Evolutionary conservation across 2,329 filamentous ascomycete species (phyloP).

Genomic region (Xylariaceae sp.): DNA sequence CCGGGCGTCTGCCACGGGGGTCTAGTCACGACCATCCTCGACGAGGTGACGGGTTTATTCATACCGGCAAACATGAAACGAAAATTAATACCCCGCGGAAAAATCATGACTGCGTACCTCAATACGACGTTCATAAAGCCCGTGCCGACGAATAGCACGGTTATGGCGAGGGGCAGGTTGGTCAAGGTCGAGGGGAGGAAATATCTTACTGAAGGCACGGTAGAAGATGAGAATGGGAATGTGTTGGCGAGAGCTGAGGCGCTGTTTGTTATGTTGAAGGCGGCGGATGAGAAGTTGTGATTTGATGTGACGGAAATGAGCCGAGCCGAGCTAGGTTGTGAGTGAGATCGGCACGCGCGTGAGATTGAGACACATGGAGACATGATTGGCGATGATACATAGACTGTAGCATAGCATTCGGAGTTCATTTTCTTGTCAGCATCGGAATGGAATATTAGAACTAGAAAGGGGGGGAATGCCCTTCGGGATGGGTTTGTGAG

Average conservation of each 20-base stretch:
- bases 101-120: constrained; percentile 49
- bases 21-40: constrained; percentile 53
- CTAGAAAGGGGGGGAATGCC: too few relatives aligned
- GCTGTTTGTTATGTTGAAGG: constrained; percentile 36
- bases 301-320: too few relatives aligned
- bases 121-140: constrained; percentile 53
- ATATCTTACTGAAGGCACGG: constrained; percentile 42
- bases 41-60: constrained; percentile 53
- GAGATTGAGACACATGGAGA: too few relatives aligned
- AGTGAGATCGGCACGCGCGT: too few relatives aligned
- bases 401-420: too few relatives aligned
- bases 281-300: too few relatives aligned
- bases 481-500: too few relatives aligned
- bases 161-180: constrained; percentile 44
- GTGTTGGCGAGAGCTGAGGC: constrained; percentile 49
- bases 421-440: too few relatives aligned
- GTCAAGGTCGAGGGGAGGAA: constrained; percentile 51
- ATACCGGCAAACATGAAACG: constrained; percentile 38
- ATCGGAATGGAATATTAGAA: too few relatives aligned
- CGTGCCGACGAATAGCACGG: constrained; percentile 44
- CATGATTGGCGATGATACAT: too few relatives aligned
- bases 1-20: constrained; percentile 53
- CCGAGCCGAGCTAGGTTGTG: background rate
- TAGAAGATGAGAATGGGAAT: constrained; percentile 46
- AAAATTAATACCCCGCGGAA: constrained; percentile 11